Conservation (phyloP, 192 early-diverging fungal genomes). For the Umbelopsis vinacea region DNA sequence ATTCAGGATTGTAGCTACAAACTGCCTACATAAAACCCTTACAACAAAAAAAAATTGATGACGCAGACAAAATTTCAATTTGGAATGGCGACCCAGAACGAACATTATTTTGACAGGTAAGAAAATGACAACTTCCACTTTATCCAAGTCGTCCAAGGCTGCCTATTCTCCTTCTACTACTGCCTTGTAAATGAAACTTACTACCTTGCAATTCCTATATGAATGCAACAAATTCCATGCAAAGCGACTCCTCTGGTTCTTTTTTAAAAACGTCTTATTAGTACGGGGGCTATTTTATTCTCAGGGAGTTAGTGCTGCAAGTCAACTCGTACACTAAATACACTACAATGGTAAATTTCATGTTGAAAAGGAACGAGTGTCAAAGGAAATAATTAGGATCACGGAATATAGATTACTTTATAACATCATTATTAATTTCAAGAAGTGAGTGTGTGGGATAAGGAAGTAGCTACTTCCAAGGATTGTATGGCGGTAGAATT, state of each 20-base stretch:
- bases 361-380: neutral
- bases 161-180: too few relatives aligned
- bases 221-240: too few relatives aligned
- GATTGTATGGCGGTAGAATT: neutral
- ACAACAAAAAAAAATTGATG: conserved; percentile 24
- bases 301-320: neutral
- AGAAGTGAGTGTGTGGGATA: neutral
- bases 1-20: neutral
- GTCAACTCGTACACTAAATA: neutral
- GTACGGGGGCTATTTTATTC: neutral
- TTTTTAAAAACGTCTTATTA: too few relatives aligned
- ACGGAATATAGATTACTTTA: neutral
- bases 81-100: neutral
- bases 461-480: neutral
- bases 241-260: too few relatives aligned
- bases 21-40: conserved; percentile 1
- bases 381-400: neutral
- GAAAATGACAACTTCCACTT: too few relatives aligned
- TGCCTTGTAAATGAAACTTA: too few relatives aligned
- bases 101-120: neutral
- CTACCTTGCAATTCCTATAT: too few relatives aligned
- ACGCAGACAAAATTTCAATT: conserved; percentile 11
- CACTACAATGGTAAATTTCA: neutral
- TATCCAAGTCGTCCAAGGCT: too few relatives aligned
- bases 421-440: neutral